phyloP scores from a whole-genome alignment of 1,284 basidiomycete species.

The Leucoagaricus sp. region DNA sequence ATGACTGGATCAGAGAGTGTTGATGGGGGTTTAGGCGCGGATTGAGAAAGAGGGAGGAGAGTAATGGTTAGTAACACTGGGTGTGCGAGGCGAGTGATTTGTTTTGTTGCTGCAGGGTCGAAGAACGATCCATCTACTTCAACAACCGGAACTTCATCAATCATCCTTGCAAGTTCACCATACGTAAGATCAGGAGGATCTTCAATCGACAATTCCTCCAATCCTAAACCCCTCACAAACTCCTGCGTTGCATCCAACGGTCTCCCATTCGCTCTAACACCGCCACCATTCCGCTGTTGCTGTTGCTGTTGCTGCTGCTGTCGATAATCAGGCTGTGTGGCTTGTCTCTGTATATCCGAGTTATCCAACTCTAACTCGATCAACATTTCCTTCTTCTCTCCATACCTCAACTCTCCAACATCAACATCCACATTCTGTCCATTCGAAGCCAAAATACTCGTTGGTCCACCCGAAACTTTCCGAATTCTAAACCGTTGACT shows the following conservation, averaged over 20 bases:
- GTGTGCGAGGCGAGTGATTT: conserved; percentile 82
- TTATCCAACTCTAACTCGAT: conserved; percentile 92
- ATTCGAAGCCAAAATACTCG: conserved; percentile 80
- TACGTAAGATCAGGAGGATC: conserved; percentile 73
- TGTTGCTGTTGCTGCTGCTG: conserved; percentile 19
- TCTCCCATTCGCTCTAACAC: background rate
- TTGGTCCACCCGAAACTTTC: conserved; percentile 86
- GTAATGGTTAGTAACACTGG: conserved; percentile 90
- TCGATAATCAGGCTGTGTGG: conserved; percentile 25
- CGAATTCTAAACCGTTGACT: conserved; percentile 83
- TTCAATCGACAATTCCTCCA: conserved; percentile 72
- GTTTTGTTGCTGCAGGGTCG: conserved; percentile 81
- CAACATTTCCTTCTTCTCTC: conserved; percentile 92
- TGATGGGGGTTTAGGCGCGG: conserved; percentile 41
- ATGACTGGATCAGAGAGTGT: conserved; percentile 80
- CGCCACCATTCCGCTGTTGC: background rate
- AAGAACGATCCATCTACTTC: conserved; percentile 93
- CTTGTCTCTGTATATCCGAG: conserved; percentile 49
- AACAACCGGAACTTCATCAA: conserved; percentile 90
- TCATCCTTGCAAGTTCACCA: conserved; percentile 88
- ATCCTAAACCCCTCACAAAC: conserved; percentile 79
- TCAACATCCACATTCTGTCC: conserved; percentile 95
- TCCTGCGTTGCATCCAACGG: conserved; percentile 74
- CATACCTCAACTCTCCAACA: conserved; percentile 89
- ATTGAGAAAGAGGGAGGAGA: conserved; percentile 60